Conservation (phyloP, 306 rosid species). For the Sechiopsis laciniata region DNA sequence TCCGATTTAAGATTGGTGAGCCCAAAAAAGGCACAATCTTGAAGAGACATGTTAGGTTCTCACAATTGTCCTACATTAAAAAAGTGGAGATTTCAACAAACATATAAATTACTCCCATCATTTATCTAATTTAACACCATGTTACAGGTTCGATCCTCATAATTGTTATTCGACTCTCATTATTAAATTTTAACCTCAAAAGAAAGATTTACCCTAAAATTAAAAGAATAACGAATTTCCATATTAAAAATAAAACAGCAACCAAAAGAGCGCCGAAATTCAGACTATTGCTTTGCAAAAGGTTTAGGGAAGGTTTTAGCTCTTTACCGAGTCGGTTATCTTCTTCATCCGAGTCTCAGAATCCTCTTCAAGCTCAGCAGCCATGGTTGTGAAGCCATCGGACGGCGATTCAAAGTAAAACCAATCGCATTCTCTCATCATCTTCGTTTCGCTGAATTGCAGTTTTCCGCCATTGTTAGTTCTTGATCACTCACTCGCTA, state of each 20-base stretch:
- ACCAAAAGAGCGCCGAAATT: neutral
- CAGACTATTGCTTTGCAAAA: neutral
- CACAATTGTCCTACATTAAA: too few species aligned
- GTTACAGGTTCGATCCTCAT: too few species aligned
- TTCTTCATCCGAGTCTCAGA: neutral
- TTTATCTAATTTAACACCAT: too few species aligned
- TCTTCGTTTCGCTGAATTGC: neutral
- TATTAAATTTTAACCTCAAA: too few species aligned
- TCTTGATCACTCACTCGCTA: neutral
- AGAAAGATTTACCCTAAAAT: too few species aligned
- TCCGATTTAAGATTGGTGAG: too few species aligned
- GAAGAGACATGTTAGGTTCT: too few species aligned
- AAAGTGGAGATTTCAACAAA: too few species aligned
- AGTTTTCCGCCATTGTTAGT: neutral
- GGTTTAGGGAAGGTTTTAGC: conserved; percentile 11
- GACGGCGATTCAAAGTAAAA: conserved; percentile 1
- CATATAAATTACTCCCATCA: too few species aligned
- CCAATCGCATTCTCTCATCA: conserved; percentile 8
- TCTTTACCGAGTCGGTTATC: neutral
- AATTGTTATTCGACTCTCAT: too few species aligned
- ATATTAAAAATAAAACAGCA: neutral
- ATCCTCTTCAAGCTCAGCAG: neutral
- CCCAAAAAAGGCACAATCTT: too few species aligned
- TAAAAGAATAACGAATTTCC: too few species aligned
- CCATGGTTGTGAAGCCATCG: conserved; percentile 15